phyloP scores from a whole-genome alignment of 805 yeast genomes.

The Cyberlindnera mississippiensis region DNA sequence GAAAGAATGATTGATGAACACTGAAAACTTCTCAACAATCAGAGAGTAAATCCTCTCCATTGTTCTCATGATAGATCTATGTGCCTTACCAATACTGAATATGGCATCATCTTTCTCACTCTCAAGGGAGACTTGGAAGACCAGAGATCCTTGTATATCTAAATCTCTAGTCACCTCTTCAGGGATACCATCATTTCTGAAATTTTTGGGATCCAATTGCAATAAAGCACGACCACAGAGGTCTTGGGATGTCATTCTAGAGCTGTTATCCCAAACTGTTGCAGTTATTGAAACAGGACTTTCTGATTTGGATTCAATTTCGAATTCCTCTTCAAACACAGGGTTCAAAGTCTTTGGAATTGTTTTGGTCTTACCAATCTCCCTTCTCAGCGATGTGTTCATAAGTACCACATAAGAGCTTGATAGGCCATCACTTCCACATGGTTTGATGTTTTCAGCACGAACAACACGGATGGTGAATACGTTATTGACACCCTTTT shows the following conservation, averaged over 20 bases:
- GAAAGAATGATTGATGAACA: conserved; percentile 52
- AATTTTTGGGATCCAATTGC: conserved; percentile 57
- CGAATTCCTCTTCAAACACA: conserved; percentile 86
- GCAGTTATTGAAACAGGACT: conserved; percentile 47
- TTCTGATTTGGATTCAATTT: conserved; percentile 39
- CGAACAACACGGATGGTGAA: conserved; percentile 59
- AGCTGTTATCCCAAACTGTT: conserved; percentile 67
- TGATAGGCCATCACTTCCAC: conserved; percentile 42
- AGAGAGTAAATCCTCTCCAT: conserved; percentile 63
- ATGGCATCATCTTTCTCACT: conserved; percentile 76
- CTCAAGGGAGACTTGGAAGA: conserved; percentile 70
- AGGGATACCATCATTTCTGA: conserved; percentile 65
- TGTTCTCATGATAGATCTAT: conserved; percentile 58
- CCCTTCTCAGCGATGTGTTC: conserved; percentile 49
- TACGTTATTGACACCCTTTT: conserved; percentile 40
- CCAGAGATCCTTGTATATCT: conserved; percentile 65
- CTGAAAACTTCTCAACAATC: conserved; percentile 70
- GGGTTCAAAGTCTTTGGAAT: conserved; percentile 63
- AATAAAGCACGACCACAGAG: conserved; percentile 63
- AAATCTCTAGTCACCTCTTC: conserved; percentile 51
- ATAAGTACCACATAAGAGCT: conserved; percentile 61
- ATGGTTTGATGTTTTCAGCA: conserved; percentile 57
- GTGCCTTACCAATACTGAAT: conserved; percentile 74
- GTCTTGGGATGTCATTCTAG: conserved; percentile 48
- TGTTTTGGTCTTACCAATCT: conserved; percentile 67